Conservation (phyloP, 805 yeast species). For the Wickerhamomyces alni region DNA sequence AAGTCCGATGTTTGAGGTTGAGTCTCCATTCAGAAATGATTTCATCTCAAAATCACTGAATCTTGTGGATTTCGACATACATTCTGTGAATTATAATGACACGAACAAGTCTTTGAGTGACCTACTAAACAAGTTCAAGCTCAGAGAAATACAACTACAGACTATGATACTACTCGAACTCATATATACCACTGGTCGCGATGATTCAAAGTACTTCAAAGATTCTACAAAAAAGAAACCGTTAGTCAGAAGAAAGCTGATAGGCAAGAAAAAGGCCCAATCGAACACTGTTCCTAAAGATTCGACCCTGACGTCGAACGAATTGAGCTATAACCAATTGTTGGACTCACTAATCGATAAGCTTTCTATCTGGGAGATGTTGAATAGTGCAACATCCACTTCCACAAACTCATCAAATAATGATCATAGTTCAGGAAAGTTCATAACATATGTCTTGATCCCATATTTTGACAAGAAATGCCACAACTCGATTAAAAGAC, state of each 20-base stretch:
- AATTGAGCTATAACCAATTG: constrained; percentile 22
- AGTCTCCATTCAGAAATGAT: constrained; percentile 21
- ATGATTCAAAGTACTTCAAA: constrained; percentile 30
- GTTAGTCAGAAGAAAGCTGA: constrained; percentile 10
- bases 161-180: constrained; percentile 42
- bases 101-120: constrained; percentile 24
- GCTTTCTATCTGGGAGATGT: constrained; percentile 46
- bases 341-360: constrained; percentile 45
- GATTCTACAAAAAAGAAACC: constrained; percentile 20
- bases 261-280: constrained; percentile 27
- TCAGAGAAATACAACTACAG: constrained; percentile 53
- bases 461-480: constrained; percentile 47
- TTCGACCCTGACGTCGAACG: constrained; percentile 8
- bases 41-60: constrained; percentile 23
- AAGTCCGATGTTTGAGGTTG: constrained; percentile 18
- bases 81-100: constrained; percentile 17
- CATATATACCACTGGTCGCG: constrained; percentile 28
- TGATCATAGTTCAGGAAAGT: constrained; percentile 39
- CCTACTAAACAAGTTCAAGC: constrained; percentile 36
- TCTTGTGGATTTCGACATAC: constrained; percentile 21
- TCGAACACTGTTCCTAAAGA: no score
- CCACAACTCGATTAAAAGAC: constrained; percentile 40
- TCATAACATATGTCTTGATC: constrained; percentile 44
- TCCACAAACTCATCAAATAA: constrained; percentile 23
- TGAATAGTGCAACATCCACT: constrained; percentile 16